Conservation (phyloP, 306 rosid species). For the Hippophae tibetana region DNA sequence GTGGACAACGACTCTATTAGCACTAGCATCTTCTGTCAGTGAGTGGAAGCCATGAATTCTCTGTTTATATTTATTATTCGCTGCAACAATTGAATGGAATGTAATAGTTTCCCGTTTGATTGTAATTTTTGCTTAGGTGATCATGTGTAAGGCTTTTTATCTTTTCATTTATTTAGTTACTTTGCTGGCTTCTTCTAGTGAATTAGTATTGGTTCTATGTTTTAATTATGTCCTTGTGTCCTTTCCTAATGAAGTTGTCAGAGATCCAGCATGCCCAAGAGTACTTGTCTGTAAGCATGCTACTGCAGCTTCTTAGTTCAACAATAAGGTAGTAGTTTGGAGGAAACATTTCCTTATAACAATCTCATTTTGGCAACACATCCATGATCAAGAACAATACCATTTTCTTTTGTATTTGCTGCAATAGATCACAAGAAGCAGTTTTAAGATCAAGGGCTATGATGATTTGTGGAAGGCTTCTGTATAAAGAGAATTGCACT, state of each 20-base stretch:
- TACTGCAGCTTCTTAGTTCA: constrained; percentile 66
- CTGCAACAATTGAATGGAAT: neutral
- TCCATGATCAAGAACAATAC: neutral
- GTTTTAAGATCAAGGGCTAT: constrained; percentile 71
- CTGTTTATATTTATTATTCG: neutral
- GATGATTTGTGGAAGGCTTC: constrained; percentile 75
- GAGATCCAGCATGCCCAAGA: constrained; percentile 68
- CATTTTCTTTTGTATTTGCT: constrained; percentile 19
- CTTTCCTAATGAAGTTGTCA: constrained; percentile 53
- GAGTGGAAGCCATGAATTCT: neutral
- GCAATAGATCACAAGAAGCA: constrained; percentile 48
- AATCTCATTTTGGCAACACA: neutral
- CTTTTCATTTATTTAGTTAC: neutral
- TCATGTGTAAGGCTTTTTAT: neutral
- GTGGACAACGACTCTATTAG: neutral
- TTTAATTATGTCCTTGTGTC: constrained; percentile 9
- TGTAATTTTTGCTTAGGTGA: neutral
- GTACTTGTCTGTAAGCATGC: constrained; percentile 55
- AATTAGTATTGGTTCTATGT: constrained; percentile 1
- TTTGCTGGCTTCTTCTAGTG: constrained; percentile 1
- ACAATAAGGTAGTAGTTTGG: constrained; percentile 46
- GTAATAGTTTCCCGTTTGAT: neutral
- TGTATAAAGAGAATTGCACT: constrained; percentile 49
- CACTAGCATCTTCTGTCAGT: neutral
- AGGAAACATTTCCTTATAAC: neutral